Evolutionary conservation across 2,329 filamentous ascomycete species (phyloP), one percentile per base, ranked within the genome.

Genomic region (Colletotrichum tamarilloi): DNA sequence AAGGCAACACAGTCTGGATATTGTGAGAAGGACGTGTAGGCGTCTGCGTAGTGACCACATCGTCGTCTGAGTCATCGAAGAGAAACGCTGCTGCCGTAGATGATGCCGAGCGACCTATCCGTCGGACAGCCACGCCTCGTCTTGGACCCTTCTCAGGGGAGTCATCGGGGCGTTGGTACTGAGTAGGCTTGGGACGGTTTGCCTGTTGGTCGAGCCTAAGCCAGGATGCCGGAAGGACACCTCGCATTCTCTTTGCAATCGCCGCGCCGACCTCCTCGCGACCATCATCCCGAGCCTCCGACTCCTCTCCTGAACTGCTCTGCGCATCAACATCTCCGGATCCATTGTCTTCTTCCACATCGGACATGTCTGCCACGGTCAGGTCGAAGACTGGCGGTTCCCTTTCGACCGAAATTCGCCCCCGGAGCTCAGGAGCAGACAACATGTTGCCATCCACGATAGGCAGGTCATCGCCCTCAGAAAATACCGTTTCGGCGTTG

Each of bases 141-240:
- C 86, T 85, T 9, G 80, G 79, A 26, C 82, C 82, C 46, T 79
- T 82, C 57, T 85, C 83, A 1, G 83, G 82, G 3, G 83, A 84
- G 24, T 76, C 46, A 12, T 72, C 79, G 11, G 77, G 79, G 78
- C 66, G 77, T 74, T 75, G 77, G 55, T 78, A 80, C 68, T 79
- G 81, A 63, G 78, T 74, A 46, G 76, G 77, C 67, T 80, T 83
- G 70, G 57, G 53, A 12, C 70, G 74, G 12, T n/a, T 77, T 19
- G 67, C 78, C 78, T 76, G 77, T 81, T 89, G 87, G 77, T 92
- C 89, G 28, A 93, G 79, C 55, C 91, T 87, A 68, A 92, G 84
- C 88, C 91, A 92, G 6, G 91, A 93, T n/a, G 91, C 91, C 52
- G 91, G 91, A 57, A 92, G 84, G 8, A 92, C 90, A 26, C 91